Evolutionary conservation across 805 yeast species (phyloP).

Genomic region (Saturnispora diversa): DNA sequence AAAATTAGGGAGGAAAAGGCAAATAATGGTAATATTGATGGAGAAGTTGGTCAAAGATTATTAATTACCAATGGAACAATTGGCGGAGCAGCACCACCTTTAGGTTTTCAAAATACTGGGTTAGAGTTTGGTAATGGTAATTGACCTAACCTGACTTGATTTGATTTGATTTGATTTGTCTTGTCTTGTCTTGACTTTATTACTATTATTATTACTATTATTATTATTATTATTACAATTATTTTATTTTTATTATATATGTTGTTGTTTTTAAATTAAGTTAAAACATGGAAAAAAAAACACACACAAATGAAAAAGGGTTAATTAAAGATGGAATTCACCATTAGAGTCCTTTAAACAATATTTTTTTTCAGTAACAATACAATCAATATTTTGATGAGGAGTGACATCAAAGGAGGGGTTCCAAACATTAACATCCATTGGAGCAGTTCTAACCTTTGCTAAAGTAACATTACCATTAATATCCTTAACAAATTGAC

Average conservation of each 20-base stretch:
- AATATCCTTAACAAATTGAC: slow-evolving; percentile 25
- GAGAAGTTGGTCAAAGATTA: slow-evolving; percentile 57
- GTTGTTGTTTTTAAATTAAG: slow-evolving; percentile 2
- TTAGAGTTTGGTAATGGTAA: slow-evolving; percentile 57
- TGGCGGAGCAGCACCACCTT: slow-evolving; percentile 26
- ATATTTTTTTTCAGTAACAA: slow-evolving; percentile 74
- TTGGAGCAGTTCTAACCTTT: slow-evolving; percentile 76
- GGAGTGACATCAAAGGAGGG: slow-evolving; percentile 97
- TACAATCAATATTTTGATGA: slow-evolving; percentile 70
- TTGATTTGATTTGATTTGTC: no score
- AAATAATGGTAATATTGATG: slow-evolving; percentile 39
- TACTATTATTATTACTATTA: slow-evolving; percentile 3
- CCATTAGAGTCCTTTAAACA: slow-evolving; percentile 45
- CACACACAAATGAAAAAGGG: neutral
- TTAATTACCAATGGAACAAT: slow-evolving; percentile 70
- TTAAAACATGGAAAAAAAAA: no score
- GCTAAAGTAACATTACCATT: slow-evolving; percentile 25
- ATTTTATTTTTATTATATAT: slow-evolving; percentile 10
- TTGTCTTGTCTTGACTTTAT: no score
- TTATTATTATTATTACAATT: slow-evolving; percentile 1
- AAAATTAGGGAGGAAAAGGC: slow-evolving; percentile 60
- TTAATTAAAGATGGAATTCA: slow-evolving; percentile 31
- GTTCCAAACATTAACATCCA: slow-evolving; percentile 83
- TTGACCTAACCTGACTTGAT: no score
- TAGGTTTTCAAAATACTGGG: slow-evolving; percentile 67